Evolutionary conservation across 306 rosid species (phyloP), one percentile per base, ranked within the genome.

Genomic region (Luffa aegyptiaca): DNA sequence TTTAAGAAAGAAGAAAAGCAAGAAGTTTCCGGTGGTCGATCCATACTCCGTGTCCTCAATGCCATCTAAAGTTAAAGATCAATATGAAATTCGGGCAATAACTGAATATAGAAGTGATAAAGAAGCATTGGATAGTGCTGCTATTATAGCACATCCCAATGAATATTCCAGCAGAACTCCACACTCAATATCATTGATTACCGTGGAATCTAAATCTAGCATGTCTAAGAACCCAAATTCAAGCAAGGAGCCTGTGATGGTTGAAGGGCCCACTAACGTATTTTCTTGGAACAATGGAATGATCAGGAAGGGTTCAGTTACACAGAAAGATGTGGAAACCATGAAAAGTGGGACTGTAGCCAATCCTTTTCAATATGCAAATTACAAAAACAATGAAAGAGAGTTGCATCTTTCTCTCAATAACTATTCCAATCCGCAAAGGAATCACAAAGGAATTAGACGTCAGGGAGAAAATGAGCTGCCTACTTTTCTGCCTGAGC

Each of bases 391-490:
- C 52, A 63, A 81, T 61, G 90, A 81, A 62, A 86, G 85, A 71
- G 90, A 90, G 74, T 80, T 79, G 80, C 88, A 82, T 79, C 92
- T 85, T 88, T 91, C 96, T 81, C 83, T 86, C 36, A 82, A 90
- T 74, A 84, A 83, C 85, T 83, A 65, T 82, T 74, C 83, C 82
- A 81, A 82, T 61, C 57, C 81, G 76, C 83, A 85, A 69, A 87
- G 77, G 84, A 86, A 63, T 85, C 85, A 79, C 88, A 70, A 65
- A 70, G 86, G 81, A 80, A 77, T 71, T 68, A 69, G 74, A 85
- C 87, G 81, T 86, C 92, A 77, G 63, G 81, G 71, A 48, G 90
- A 87, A 83, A 87, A 82, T 45, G 88, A 71, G 65, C 82, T 78
- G 75, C 79, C 87, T 77, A 75, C 88, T 79, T 82, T 88, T 78